Conservation (phyloP, 2,329 filamentous ascomycete species). For the Colletotrichum sp. region DNA sequence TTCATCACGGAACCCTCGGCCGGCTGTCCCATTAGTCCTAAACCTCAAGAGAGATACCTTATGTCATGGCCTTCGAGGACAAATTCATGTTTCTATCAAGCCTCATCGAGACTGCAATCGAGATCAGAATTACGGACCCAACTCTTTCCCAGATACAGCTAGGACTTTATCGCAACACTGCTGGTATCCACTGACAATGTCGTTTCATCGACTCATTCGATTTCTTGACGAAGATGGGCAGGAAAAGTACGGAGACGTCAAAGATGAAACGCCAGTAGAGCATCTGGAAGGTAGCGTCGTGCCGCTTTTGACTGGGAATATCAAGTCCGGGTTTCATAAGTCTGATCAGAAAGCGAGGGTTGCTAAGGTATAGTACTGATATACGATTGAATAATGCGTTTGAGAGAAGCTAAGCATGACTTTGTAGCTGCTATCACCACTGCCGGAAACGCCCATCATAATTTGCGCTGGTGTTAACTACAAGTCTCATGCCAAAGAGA, state of each 20-base stretch:
- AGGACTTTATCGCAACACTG: background rate
- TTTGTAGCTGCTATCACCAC: background rate
- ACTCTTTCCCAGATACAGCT: background rate
- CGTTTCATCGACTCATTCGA: background rate
- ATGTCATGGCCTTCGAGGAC: background rate
- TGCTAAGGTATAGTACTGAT: background rate
- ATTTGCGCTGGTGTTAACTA: background rate
- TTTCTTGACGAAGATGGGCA: background rate
- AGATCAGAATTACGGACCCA: background rate
- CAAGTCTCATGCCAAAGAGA: background rate
- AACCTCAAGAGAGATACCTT: background rate
- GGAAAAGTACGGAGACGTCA: background rate
- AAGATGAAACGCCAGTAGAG: background rate
- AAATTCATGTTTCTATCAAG: background rate
- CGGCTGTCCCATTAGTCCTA: background rate
- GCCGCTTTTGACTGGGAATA: background rate
- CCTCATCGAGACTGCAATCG: background rate
- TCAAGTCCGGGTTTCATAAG: background rate
- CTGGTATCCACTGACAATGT: background rate
- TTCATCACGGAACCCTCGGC: background rate
- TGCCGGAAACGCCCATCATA: background rate
- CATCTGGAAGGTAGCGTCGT: background rate
- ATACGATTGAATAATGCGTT: background rate
- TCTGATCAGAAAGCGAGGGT: background rate
- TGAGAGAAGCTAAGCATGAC: background rate